Evolutionary conservation across 1,139 yeast species (phyloP), one percentile per base, ranked within the genome.

Genomic region (Scheffersomyces segobiensis): DNA sequence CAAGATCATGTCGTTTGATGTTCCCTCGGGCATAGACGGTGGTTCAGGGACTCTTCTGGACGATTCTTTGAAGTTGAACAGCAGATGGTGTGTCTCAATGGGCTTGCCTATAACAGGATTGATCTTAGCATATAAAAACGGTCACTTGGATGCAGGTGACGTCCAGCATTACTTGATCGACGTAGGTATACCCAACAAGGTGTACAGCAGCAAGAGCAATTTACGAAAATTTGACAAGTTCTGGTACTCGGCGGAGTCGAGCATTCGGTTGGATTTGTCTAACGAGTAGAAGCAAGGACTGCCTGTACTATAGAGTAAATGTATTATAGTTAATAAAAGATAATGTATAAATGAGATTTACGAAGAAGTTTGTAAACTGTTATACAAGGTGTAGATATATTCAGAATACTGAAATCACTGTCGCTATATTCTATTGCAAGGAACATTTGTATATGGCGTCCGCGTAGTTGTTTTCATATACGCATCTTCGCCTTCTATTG

Each of bases 1-100:
- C 8, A 82, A 85, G 54, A 75, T 87, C 17, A 76, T 91, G 77
- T 89, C 97, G 0, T 71, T 93, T 32, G 97, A 92, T 67, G 84
- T 91, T 46, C 96, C 97, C 2, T 84, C 93, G 0, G 97, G 97
- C 7, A 79, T 90, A 51, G 97, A 92, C 67, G 89, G 96, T 8
- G 91, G 96, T 4, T 87, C 96, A 0, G 97, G 97, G 8, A 81
- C 87, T 5, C 68, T 75, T 2, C 70, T 70, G 60, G 74, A 73
- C 50, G 64, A 67, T 3, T 62, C 70, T 20, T 63, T 80, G 53
- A 68, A 67, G 47, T 65, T 79, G 24, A 68, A 68, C 47, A 74
- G 86, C 64, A 77, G 76, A 58, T 85, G 86, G 80, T 82, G 91
- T 56, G 82, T 89, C 12, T 88, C 93, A 48, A 77, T 89, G 71